Evolutionary conservation across 257 asterid genomes (phyloP), one percentile per base, ranked within the genome.

Genomic region (Solanum tarapatanum): DNA sequence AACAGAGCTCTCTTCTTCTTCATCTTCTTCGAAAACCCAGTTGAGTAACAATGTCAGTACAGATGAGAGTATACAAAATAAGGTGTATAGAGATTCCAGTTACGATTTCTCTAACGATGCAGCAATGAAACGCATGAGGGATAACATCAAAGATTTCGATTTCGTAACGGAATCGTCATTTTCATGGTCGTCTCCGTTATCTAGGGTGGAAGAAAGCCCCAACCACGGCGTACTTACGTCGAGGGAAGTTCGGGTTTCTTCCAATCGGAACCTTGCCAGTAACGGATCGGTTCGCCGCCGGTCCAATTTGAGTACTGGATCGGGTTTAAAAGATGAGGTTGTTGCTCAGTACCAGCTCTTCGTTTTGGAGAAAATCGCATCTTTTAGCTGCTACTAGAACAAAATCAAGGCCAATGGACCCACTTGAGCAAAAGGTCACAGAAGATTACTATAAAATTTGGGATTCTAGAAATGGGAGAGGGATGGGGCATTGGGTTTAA

Each of bases 401-500:
- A 13, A 94, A 93, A 88, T 96, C 99, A 13, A 88, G 97, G 75
- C 88, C 92, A 64, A 26, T 92, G 6, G 98, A 96, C 91, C 96
- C 93, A 37, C 97, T 94, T 58, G 95, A 93, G 5, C 79, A 43
- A 77, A 64, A 92, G 86, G 87, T 90, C 93, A 17, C 90, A 89
- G 37, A 83, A 91, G 87, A 14, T 83, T 58, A 85, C 55, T 10
- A 9, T 39, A 9, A 9, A 39, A 39, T 87, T 87, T 58, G 88
- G 88, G 23, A 36, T 86, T 95, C 1, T 96, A 98, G 98, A 95
- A 92, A 88, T 96, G 99, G 99, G 98, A 93, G 55, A 45, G 7
- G 58, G 55, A 2, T 45, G 17, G 2, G 55, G 55, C 6, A 4
- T 45, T 45, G 16, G 6, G 17, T 45, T 45, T 45, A 45, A 12